Evolutionary conservation across 2,329 filamentous ascomycete species (phyloP), one percentile per base, ranked within the genome.

Genomic region (Ambrosiella cleistominuta): DNA sequence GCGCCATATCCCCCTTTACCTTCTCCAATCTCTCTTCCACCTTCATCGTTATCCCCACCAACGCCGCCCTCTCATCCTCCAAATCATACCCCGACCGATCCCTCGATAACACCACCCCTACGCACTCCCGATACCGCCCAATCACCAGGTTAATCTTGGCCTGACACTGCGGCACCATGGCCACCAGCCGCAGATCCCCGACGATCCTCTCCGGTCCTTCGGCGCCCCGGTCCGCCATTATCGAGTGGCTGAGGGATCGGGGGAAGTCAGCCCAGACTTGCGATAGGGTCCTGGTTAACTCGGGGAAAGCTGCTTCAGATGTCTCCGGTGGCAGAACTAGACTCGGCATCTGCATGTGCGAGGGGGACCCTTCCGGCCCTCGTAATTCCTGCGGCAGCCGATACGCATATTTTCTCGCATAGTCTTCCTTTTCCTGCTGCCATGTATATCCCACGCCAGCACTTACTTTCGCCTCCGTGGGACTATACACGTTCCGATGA

Each of bases 1-100:
- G 38, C n/a, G 55, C 55, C 35, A 45, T 47, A 15, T 49, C 35
- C 15, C 54, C 49, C 42, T 54, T 36, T 12, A 58, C 51, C 51
- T 47, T 35, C 19, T 45, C 51, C 35, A 58, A 44, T 39, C 54
- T 58, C 11, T 58, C 57, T 17, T 27, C 47, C 1, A 58, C 39
- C 35, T 54, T 42, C 9, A 42, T n/a, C 27, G 50, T 45, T 39
- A 58, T 53, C 3, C 50, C 57, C 8, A 51, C 39, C 35, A 51
- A 37, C 15, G 57, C 49, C 8, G 39, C 39, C 51, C 49, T 36
- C 13, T 54, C 13, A 44, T 44, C 51, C 11, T 51, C 51, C 37
- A 45, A 36, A 36, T 58, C 57, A 35, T 53, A 54, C n/a, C 57
- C 57, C 4, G 49, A 45, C 8, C 50, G 49, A 27, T 47, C 27